Conservation (phyloP, 371 early-diverging fungal genomes). For the Blastocladiella emersonii region DNA sequence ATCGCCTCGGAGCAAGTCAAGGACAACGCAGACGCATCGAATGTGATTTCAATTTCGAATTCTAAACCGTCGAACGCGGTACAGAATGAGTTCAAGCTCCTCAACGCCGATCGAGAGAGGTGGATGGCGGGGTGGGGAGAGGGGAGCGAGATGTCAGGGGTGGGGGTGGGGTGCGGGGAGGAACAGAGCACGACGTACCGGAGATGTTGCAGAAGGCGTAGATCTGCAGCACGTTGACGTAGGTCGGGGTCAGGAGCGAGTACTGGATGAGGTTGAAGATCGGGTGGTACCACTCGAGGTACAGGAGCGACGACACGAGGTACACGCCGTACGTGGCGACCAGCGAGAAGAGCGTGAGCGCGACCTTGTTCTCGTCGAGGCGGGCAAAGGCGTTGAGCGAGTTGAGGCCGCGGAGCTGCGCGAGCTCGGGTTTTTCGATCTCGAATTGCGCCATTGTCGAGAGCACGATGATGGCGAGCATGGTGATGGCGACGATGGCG, state of each 20-base stretch:
- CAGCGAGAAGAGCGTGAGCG: constrained; percentile 49
- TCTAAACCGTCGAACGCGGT: too few species aligned
- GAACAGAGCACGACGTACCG: too few species aligned
- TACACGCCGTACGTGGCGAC: constrained; percentile 77
- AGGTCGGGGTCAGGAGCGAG: constrained; percentile 66
- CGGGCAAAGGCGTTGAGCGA: neutral
- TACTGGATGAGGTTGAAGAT: constrained; percentile 77
- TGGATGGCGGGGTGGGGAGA: too few species aligned
- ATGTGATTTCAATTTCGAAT: too few species aligned
- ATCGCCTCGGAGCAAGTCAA: too few species aligned
- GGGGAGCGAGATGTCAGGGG: too few species aligned
- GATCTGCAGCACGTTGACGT: constrained; percentile 50
- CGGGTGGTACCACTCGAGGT: constrained; percentile 81
- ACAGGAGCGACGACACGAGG: constrained; percentile 53
- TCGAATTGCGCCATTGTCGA: neutral
- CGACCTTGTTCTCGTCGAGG: neutral
- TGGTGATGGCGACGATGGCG: constrained; percentile 54
- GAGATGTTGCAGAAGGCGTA: constrained; percentile 87
- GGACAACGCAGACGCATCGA: too few species aligned
- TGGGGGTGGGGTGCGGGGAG: too few species aligned
- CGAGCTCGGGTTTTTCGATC: too few species aligned
- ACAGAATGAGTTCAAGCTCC: too few species aligned
- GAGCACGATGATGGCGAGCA: constrained; percentile 36
- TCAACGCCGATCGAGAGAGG: too few species aligned
- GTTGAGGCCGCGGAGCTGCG: neutral